Percentiles rank a stretch among this genome's conserved stretches.
phyloP scores from a whole-genome alignment of 176 grass and related monocot species.

The Ananas comosus region DNA sequence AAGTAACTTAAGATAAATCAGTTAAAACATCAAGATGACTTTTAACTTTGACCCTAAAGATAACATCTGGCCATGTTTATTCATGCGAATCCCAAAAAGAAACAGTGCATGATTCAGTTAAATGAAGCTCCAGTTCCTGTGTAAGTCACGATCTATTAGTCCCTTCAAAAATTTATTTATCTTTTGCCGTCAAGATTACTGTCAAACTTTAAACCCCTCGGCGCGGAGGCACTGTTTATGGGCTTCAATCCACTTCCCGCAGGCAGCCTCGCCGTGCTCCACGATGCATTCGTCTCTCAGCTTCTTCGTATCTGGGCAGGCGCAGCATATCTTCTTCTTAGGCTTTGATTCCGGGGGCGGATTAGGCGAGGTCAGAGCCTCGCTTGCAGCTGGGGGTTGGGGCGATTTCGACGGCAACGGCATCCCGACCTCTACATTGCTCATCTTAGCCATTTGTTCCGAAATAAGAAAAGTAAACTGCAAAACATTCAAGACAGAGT shows the following conservation, averaged over 20 bases:
- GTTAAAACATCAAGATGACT: too few species aligned
- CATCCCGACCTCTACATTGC: constrained; percentile 16
- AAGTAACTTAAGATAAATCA: too few species aligned
- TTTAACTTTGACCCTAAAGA: background rate
- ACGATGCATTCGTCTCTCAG: constrained; percentile 78
- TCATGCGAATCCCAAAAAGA: background rate
- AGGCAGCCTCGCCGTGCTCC: constrained; percentile 61
- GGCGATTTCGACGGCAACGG: constrained; percentile 2
- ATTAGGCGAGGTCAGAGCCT: constrained; percentile 9
- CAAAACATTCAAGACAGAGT: too few species aligned
- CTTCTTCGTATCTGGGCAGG: constrained; percentile 84
- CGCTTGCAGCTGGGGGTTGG: constrained; percentile 13
- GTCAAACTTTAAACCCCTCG: constrained; percentile 80
- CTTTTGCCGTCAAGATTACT: background rate
- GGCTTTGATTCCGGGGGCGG: constrained; percentile 38
- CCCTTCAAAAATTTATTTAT: background rate
- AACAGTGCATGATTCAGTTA: background rate
- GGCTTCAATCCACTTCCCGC: constrained; percentile 70
- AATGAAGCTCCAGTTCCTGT: background rate
- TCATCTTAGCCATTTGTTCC: constrained; percentile 19
- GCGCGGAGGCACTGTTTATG: constrained; percentile 59
- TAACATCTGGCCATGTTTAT: background rate
- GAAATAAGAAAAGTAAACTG: too few species aligned
- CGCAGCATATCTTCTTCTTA: constrained; percentile 91
- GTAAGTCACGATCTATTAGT: background rate